These are phyloP conservation scores for Neonectria ditissima DNA, from an alignment of 2,329 filamentous ascomycete genomes.

Conservation along the genomic window DNA sequence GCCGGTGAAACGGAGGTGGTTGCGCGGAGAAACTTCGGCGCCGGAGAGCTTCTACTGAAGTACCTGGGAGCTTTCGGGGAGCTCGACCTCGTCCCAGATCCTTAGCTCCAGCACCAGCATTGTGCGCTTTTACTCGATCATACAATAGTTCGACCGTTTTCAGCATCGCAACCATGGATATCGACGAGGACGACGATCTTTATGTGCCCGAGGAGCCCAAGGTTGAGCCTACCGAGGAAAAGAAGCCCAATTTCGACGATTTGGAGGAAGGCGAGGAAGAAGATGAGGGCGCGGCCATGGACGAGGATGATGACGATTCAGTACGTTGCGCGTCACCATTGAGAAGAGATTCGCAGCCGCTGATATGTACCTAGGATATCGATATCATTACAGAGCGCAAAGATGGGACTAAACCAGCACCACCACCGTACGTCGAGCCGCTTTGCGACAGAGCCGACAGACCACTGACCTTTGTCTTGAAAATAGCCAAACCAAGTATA, in stretches of 20 bases:
- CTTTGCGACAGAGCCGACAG: constrained; percentile 18
- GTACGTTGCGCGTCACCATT: constrained; percentile 32
- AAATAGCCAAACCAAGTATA: constrained; percentile 69
- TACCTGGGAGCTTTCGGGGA: constrained; percentile 23
- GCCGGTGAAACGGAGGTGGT: constrained; percentile 21
- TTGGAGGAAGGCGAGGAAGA: constrained; percentile 74
- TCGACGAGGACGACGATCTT: constrained; percentile 76
- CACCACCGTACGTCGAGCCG: constrained; percentile 63
- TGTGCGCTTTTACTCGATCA: neutral
- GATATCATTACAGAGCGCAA: constrained; percentile 77
- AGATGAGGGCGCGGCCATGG: constrained; percentile 70
- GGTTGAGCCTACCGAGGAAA: constrained; percentile 48
- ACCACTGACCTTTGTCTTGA: constrained; percentile 21
- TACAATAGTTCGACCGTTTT: neutral
- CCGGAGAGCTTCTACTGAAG: constrained; percentile 33
- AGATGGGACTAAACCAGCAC: constrained; percentile 70
- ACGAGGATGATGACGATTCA: constrained; percentile 67
- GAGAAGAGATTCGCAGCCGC: neutral
- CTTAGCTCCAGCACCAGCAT: constrained; percentile 17
- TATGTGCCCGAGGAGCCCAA: constrained; percentile 71
- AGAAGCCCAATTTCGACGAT: constrained; percentile 61
- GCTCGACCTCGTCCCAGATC: constrained; percentile 31
- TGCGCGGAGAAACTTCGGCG: constrained; percentile 47
- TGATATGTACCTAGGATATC: constrained; percentile 63
- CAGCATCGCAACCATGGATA: constrained; percentile 64